Percentiles rank a stretch among this genome's conserved stretches.
Evolutionary conservation across 192 early-diverging fungal species (phyloP).

Genomic region (Fimicolochytrium jonesii): DNA sequence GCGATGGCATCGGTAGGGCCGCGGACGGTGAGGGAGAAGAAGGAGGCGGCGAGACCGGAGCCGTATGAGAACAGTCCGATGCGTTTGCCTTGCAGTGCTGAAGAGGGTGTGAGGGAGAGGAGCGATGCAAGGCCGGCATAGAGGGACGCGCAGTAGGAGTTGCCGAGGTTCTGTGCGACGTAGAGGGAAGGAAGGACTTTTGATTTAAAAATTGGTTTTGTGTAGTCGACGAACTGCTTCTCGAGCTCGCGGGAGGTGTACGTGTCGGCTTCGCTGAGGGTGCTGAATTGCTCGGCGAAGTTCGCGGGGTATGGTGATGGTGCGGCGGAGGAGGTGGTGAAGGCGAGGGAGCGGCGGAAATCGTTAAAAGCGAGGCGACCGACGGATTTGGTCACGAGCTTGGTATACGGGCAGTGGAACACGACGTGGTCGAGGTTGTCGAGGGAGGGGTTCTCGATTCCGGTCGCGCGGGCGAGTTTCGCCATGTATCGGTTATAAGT

Average conservation of each 20-base stretch:
- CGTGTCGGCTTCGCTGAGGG: constrained; percentile 62
- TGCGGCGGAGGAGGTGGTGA: neutral
- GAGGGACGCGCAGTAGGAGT: constrained; percentile 82
- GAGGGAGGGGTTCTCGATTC: constrained; percentile 42
- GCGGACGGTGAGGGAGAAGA: constrained; percentile 86
- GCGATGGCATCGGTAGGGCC: constrained; percentile 60
- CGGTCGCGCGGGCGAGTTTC: constrained; percentile 44
- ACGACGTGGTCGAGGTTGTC: constrained; percentile 73
- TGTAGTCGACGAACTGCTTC: constrained; percentile 80
- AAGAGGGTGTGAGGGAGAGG: constrained; percentile 61
- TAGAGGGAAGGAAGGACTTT: constrained; percentile 78
- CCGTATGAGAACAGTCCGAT: constrained; percentile 93
- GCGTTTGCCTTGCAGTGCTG: constrained; percentile 69
- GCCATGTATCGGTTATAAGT: constrained; percentile 83
- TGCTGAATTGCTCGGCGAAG: constrained; percentile 44
- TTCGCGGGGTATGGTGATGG: constrained; percentile 52
- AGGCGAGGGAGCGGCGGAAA: constrained; percentile 74
- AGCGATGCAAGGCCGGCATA: constrained; percentile 75
- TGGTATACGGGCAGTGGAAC: constrained; percentile 98
- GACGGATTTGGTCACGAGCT: constrained; percentile 93
- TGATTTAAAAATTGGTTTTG: constrained; percentile 66
- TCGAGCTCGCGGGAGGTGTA: constrained; percentile 86
- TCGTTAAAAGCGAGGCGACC: constrained; percentile 91
- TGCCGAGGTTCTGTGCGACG: constrained; percentile 87
- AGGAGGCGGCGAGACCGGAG: constrained; percentile 89